Evolutionary conservation across 2,329 filamentous ascomycete species (phyloP).

Genomic region (Phialophora chinensis): DNA sequence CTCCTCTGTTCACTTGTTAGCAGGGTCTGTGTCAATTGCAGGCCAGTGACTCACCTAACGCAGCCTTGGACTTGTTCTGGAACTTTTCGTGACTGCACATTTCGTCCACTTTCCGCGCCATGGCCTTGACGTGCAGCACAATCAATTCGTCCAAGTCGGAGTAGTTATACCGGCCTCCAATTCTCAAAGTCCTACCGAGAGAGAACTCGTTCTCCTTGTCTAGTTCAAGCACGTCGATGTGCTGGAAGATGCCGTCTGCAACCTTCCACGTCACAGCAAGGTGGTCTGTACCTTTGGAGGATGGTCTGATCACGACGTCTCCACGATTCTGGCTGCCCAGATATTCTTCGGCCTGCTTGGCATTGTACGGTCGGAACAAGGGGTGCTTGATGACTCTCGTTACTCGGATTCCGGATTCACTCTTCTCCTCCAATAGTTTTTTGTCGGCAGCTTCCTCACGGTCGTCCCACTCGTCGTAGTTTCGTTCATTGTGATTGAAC

Average conservation of each 20-base stretch:
- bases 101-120: slow-evolving; percentile 97
- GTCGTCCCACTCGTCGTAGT: slow-evolving; percentile 85
- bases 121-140: slow-evolving; percentile 94
- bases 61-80: slow-evolving; percentile 77
- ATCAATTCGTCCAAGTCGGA: slow-evolving; percentile 97
- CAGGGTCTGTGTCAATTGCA: slow-evolving; percentile 6
- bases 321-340: slow-evolving; percentile 83
- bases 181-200: slow-evolving; percentile 81
- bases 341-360: slow-evolving; percentile 89
- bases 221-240: slow-evolving; percentile 94
- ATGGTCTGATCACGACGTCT: slow-evolving; percentile 93
- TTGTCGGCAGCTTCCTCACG: slow-evolving; percentile 79
- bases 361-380: slow-evolving; percentile 91
- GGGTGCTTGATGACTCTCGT: slow-evolving; percentile 98
- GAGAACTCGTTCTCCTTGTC: slow-evolving; percentile 98
- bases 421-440: slow-evolving; percentile 83
- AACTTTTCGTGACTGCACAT: slow-evolving; percentile 95
- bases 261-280: slow-evolving; percentile 98
- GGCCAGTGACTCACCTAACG: slow-evolving; percentile 73
- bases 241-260: slow-evolving; percentile 92
- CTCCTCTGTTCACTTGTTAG: slow-evolving; percentile 66
- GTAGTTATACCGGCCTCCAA: slow-evolving; percentile 88
- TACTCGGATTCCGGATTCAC: slow-evolving; percentile 80
- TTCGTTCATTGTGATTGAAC: slow-evolving; percentile 59
- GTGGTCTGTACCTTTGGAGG: slow-evolving; percentile 93